phyloP scores from a whole-genome alignment of 1,284 basidiomycete genomes.

The Cryptococcus sp. region DNA sequence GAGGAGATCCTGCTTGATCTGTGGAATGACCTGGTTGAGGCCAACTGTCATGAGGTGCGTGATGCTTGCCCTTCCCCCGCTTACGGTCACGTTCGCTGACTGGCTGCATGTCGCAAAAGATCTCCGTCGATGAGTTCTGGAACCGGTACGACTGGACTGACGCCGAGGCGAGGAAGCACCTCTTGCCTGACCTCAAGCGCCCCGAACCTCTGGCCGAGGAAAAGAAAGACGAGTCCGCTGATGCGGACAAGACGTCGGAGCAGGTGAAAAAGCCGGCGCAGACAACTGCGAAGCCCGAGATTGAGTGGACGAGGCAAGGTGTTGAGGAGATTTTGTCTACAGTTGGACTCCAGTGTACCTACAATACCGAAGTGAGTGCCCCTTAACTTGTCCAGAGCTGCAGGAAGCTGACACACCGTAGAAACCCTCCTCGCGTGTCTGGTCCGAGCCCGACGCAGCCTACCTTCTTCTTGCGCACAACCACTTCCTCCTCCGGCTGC shows the following conservation, averaged over 20 bases:
- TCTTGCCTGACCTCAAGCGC: conserved; percentile 11
- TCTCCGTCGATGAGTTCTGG: conserved; percentile 31
- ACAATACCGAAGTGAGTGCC: conserved; percentile 32
- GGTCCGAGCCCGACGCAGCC: conserved; percentile 13
- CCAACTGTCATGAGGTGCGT: conserved; percentile 31
- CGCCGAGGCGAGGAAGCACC: conserved; percentile 24
- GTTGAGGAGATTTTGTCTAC: conserved; percentile 34
- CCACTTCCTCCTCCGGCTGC: conserved; percentile 64
- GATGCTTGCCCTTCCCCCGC: too few relatives aligned
- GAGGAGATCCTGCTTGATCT: conserved; percentile 32
- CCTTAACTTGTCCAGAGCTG: not conserved
- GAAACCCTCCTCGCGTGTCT: conserved; percentile 25
- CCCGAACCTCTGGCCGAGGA: conserved; percentile 2
- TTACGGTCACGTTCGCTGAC: too few relatives aligned
- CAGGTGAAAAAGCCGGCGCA: not conserved
- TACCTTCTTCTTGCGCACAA: conserved; percentile 61
- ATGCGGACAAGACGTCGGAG: not conserved
- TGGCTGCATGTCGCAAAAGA: conserved; percentile 8
- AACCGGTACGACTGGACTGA: conserved; percentile 32
- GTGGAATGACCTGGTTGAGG: conserved; percentile 37
- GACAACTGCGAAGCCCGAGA: not conserved
- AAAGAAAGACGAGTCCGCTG: conserved; percentile 1
- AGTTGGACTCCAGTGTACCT: conserved; percentile 35
- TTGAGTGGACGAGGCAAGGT: conserved; percentile 35
- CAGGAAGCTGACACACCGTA: conserved; percentile 8